A percentile compares a stretch with the other conserved stretches of the same genome.
Evolutionary conservation across 176 grass and related monocot genomes (phyloP).

Genomic region (Bromus sterilis): DNA sequence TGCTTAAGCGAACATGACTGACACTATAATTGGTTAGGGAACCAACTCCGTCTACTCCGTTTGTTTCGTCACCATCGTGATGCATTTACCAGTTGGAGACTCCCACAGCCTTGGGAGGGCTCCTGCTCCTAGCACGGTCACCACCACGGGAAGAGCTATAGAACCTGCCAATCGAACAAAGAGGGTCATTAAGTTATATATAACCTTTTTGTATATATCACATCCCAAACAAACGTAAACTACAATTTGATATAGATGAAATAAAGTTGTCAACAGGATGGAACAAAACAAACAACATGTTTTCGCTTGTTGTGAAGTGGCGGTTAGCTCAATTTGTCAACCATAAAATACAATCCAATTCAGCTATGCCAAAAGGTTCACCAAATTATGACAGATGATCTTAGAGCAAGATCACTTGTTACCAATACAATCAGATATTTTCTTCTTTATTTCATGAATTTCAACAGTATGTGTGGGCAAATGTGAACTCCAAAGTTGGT

Average conservation of each 20-base stretch:
- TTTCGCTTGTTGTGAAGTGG: background rate
- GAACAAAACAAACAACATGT: background rate
- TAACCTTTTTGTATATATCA: background rate
- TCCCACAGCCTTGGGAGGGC: constrained; percentile 41
- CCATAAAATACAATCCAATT: background rate
- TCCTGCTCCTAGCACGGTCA: constrained; percentile 44
- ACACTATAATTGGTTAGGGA: constrained; percentile 25
- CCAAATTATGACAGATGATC: background rate
- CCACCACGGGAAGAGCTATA: constrained; percentile 23
- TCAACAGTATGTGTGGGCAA: background rate
- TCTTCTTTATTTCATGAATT: background rate
- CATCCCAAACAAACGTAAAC: background rate
- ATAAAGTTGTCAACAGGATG: background rate
- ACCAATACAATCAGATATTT: background rate
- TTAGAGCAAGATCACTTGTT: background rate
- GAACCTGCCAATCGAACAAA: constrained; percentile 30
- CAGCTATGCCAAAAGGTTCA: background rate
- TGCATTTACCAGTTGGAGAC: constrained; percentile 44
- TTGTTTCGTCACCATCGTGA: constrained; percentile 26
- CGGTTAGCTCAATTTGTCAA: background rate
- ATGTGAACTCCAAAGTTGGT: background rate
- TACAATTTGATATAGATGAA: background rate
- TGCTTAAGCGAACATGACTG: background rate
- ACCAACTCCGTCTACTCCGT: constrained; percentile 10
- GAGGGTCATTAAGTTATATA: background rate